Base-by-base conservation (phyloP, 2,329 filamentous ascomycete genomes). In the Aspergillus tamarii region DNA sequence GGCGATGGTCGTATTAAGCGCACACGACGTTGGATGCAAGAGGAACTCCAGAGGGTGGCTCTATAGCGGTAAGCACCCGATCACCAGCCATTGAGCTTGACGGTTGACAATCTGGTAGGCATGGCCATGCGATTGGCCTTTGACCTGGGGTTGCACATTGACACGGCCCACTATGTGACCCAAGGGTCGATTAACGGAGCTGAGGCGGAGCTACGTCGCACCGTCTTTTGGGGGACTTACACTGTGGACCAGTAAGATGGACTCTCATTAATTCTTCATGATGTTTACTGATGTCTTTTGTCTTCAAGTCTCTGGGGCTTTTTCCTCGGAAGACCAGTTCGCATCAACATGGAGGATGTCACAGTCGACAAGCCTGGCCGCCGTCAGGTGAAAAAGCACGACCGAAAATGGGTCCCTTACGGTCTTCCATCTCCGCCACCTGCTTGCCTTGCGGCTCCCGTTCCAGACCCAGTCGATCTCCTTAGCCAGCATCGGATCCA, bases 1-100 rank as follows among this genome's bases (percentile, higher is more conserved):
- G 53, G 78, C 80, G 8, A 68, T 83, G 56, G 72, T 80, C 0
- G 71, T 83, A 30, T 66, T 83, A 19, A 80, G 79, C 50, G 71
- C 73, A 19, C 74, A 78, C 55, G 81, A 83, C 59, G 74, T 53
- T 21, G 79, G 73, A 14, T 73, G 65, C 61, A 74, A 66, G 23
- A 74, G 77, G 11, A 78, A 80, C 62, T 73, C 78, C 9, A 72
- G 80, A 43, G 78, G 78, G 7, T 82, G 79, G 80, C 68, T 82
- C 7, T 81, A 78, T 54, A 69, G 77, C 71, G 72, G 80, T 81
- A 71, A 19, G 67, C 59, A 23, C 34, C 50, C 0, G 0, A 19
- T 11, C 30, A 21, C 4, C 8, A 34, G 26, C n/a, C 4, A 10
- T 2, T 4, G 16, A 32, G 12, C 3, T 10, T 4, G 30, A 53